Evolutionary conservation across 176 grass and related monocot genomes (phyloP), one percentile per base, ranked within the genome.

Genomic region (Hordeum marinum): DNA sequence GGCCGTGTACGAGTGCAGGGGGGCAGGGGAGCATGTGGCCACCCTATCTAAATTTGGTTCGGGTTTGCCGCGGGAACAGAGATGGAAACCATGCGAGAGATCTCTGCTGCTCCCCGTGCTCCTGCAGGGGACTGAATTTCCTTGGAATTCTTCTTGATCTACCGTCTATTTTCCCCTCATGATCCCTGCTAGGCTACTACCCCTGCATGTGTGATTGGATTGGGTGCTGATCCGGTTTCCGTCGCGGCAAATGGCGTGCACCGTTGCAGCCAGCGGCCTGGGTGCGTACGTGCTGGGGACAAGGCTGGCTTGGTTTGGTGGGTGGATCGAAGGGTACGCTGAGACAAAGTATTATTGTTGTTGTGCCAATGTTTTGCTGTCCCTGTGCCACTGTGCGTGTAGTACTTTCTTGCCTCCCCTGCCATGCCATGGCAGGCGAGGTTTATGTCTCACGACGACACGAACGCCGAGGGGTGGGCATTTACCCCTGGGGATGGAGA

Each of bases 1-100:
- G 75, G 75, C 24, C 48, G 65, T 79, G 88, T 83, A 69, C 72
- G 78, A 21, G 71, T 90, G 88, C 88, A 86, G 88, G 88, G 88
- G 65, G 41, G 78, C 88, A 90, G 79, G 88, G 79, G 79, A 43
- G 88, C 84, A 90, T 83, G 64, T 77, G 78, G 27, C 83, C 25
- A 72, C 5, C 67, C 26, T 57, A 82, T 52, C 41, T 17, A 70
- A 23, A 48, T n/a, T 34, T 65, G 59, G 73, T 11, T 74, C 12
- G 29, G 21, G 52, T 57, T 57, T 57, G 76, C 37, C 60, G 40
- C 68, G 31, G 29, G 3, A 29, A 77, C 40, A 36, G 11, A 26
- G 20, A 68, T 24, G 42, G 11, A 59, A 58, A 76, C 59, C 18
- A 75, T 55, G 25, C 46, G 13, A 23, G 4, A 15, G 6, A 12